phyloP scores from a whole-genome alignment of 2,329 filamentous ascomycete genomes.

The Pseudocercospora vitis region DNA sequence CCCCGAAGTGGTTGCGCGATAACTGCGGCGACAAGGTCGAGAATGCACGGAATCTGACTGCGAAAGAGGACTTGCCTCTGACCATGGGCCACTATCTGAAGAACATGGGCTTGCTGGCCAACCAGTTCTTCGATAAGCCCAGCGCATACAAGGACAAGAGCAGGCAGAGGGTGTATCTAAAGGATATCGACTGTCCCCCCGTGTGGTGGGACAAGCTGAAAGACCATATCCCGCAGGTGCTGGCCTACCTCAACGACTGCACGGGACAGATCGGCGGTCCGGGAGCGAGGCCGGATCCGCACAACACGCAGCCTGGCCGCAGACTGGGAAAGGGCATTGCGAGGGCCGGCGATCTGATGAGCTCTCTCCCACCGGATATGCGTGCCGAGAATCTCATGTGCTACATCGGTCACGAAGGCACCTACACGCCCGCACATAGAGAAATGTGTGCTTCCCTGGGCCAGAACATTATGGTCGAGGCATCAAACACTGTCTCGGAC shows the following conservation, averaged over 20 bases:
- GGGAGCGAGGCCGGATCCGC: constrained; percentile 53
- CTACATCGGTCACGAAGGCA: constrained; percentile 96
- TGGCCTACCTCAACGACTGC: constrained; percentile 89
- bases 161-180: constrained; percentile 86
- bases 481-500: constrained; percentile 64
- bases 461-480: constrained; percentile 98
- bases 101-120: constrained; percentile 78
- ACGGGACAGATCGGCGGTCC: constrained; percentile 59
- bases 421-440: constrained; percentile 89
- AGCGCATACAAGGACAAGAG: constrained; percentile 75
- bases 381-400: constrained; percentile 97
- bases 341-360: constrained; percentile 89
- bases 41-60: constrained; percentile 75
- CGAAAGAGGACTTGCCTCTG: constrained; percentile 73
- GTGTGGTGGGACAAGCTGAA: constrained; percentile 82
- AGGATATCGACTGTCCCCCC: constrained; percentile 91
- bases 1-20: constrained; percentile 73
- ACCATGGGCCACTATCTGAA: constrained; percentile 87
- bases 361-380: constrained; percentile 80
- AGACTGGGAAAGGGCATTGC: constrained; percentile 61
- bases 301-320: constrained; percentile 42
- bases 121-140: constrained; percentile 69
- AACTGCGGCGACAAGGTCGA: constrained; percentile 81
- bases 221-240: constrained; percentile 72
- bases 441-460: constrained; percentile 97